Percentiles rank a stretch among this genome's conserved stretches.
Conservation (phyloP, 192 early-diverging fungal genomes). For the Coemansia sp. region DNA sequence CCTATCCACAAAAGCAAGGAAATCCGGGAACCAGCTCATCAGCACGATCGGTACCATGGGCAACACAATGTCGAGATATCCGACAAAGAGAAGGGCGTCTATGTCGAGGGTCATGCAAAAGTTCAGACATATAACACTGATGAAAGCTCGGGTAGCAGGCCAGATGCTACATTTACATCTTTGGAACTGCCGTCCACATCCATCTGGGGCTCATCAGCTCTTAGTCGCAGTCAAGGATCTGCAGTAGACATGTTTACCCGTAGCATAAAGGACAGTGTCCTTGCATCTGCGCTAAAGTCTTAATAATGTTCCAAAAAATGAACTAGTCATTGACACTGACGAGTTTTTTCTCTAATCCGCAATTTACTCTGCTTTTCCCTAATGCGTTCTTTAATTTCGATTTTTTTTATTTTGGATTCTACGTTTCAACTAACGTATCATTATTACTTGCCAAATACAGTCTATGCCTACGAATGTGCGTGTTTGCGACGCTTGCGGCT, state of each 20-base stretch:
- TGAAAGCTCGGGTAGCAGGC: background rate
- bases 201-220: conserved; percentile 22
- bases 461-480: background rate
- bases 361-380: background rate
- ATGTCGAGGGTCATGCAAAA: background rate
- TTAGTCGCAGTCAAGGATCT: background rate
- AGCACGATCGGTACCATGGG: background rate
- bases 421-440: conserved; percentile 1
- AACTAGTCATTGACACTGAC: background rate
- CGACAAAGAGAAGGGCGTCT: background rate
- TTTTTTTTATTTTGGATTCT: background rate
- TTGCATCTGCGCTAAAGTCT: background rate
- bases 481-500: conserved; percentile 51
- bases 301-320: background rate
- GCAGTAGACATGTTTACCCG: conserved; percentile 1
- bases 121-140: background rate
- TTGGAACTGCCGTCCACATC: conserved; percentile 27
- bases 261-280: background rate
- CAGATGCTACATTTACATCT: conserved; percentile 8
- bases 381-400: background rate
- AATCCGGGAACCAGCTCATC: background rate
- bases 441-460: background rate
- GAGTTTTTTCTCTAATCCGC: background rate
- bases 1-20: background rate
- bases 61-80: background rate